Conservation (phyloP, 805 yeast genomes). For the Candida cerambycidarum region DNA sequence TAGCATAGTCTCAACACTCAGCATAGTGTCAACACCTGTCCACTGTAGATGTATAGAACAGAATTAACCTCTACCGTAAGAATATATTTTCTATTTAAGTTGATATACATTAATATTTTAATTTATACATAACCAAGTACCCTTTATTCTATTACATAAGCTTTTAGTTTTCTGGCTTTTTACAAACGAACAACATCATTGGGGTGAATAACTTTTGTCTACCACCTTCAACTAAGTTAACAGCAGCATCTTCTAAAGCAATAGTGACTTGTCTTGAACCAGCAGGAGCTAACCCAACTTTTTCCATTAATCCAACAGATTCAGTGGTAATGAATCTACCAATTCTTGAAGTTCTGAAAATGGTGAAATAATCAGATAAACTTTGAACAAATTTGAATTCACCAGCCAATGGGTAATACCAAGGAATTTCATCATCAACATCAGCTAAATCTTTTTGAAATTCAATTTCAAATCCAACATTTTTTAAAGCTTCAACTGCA, state of each 20-base stretch:
- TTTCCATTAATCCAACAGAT: slow-evolving; percentile 80
- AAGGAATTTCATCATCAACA: slow-evolving; percentile 79
- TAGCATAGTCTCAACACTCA: too few species aligned
- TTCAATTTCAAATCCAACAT: slow-evolving; percentile 83
- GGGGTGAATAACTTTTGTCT: slow-evolving; percentile 88
- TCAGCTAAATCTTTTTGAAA: slow-evolving; percentile 82
- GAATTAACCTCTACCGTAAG: neutral
- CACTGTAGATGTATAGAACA: neutral
- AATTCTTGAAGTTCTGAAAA: slow-evolving; percentile 79
- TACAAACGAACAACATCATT: slow-evolving; percentile 90
- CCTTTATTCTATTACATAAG: neutral
- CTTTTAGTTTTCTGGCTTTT: slow-evolving; percentile 56
- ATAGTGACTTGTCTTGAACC: slow-evolving; percentile 84
- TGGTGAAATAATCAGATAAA: slow-evolving; percentile 73
- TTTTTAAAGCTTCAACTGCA: slow-evolving; percentile 81
- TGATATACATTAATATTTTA: too few species aligned
- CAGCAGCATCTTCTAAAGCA: slow-evolving; percentile 96
- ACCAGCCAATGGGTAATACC: slow-evolving; percentile 97
- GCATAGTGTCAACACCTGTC: too few species aligned
- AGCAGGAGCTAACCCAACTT: slow-evolving; percentile 83
- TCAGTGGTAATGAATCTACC: slow-evolving; percentile 88
- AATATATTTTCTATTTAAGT: neutral
- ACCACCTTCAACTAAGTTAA: slow-evolving; percentile 93
- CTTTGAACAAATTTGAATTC: slow-evolving; percentile 87
- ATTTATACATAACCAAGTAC: neutral